Percentiles rank a stretch among this genome's conserved stretches.
Conservation (phyloP, 106 monocot genomes). For the Dioscorea zingiberensis region DNA sequence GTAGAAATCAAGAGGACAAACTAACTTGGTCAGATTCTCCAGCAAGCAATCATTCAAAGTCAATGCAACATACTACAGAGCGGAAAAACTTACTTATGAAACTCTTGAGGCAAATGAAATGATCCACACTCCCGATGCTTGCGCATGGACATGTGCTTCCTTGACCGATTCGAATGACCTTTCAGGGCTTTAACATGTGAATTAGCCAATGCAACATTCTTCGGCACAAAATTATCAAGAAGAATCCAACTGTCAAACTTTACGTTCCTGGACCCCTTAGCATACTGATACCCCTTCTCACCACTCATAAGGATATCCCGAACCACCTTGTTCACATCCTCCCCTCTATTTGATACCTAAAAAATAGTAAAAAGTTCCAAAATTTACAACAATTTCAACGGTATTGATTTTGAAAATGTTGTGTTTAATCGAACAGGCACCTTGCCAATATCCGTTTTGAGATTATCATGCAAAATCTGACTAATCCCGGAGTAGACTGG, state of each 20-base stretch:
- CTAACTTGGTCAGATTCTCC: too few species aligned
- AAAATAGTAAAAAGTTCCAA: background rate
- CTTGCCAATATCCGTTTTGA: background rate
- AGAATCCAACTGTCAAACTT: constrained; percentile 61
- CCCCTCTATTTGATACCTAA: constrained; percentile 38
- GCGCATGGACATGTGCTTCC: constrained; percentile 71
- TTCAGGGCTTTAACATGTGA: constrained; percentile 51
- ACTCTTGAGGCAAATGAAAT: constrained; percentile 54
- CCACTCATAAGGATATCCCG: constrained; percentile 75
- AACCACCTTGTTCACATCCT: constrained; percentile 42
- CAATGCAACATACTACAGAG: background rate
- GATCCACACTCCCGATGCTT: constrained; percentile 78
- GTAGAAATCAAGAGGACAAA: too few species aligned
- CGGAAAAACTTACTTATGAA: constrained; percentile 41
- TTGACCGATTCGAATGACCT: constrained; percentile 73
- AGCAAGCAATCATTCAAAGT: too few species aligned
- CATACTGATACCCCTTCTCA: constrained; percentile 48
- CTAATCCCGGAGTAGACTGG: constrained; percentile 46
- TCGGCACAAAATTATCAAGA: constrained; percentile 74
- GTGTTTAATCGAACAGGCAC: too few species aligned
- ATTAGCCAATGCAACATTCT: constrained; percentile 20
- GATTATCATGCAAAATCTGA: constrained; percentile 41
- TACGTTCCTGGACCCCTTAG: constrained; percentile 37
- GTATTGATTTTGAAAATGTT: too few species aligned
- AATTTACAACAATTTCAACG: too few species aligned